Evolutionary conservation across 176 grass and related monocot genomes (phyloP).

Genomic region (Triticum monococcum): DNA sequence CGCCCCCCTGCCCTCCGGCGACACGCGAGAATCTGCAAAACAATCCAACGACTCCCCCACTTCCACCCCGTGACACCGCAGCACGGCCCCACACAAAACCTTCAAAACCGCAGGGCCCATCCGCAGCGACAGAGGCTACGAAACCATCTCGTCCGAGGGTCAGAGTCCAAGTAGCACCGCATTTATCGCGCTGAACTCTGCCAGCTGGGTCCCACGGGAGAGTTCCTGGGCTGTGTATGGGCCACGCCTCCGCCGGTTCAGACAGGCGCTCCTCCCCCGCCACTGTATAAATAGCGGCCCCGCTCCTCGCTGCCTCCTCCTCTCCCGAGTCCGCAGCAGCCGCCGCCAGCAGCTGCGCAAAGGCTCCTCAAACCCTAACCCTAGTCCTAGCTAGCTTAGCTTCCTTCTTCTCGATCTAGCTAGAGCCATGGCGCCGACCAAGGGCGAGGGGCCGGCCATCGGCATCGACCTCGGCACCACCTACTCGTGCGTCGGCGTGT

Average conservation of each 20-base stretch:
- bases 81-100: background rate
- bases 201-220: background rate
- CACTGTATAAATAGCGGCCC: background rate
- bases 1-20: background rate
- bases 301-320: background rate
- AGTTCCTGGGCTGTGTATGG: background rate
- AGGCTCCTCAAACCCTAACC: background rate
- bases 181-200: background rate
- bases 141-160: accelerated
- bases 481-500: constrained; percentile 74
- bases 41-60: no score
- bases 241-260: background rate
- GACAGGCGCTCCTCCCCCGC: background rate
- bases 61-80: background rate
- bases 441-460: constrained; percentile 62
- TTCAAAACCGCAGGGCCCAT: background rate
- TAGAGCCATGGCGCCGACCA: constrained; percentile 37
- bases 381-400: background rate
- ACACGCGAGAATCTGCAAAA: background rate
- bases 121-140: background rate
- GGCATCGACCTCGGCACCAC: constrained; percentile 69
- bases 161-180: background rate
- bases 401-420: background rate
- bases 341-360: background rate
- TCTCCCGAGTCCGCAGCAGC: constrained; percentile 10